Evolutionary conservation across 2,329 filamentous ascomycete species (phyloP).

Genomic region (Fusarium heterosporum): DNA sequence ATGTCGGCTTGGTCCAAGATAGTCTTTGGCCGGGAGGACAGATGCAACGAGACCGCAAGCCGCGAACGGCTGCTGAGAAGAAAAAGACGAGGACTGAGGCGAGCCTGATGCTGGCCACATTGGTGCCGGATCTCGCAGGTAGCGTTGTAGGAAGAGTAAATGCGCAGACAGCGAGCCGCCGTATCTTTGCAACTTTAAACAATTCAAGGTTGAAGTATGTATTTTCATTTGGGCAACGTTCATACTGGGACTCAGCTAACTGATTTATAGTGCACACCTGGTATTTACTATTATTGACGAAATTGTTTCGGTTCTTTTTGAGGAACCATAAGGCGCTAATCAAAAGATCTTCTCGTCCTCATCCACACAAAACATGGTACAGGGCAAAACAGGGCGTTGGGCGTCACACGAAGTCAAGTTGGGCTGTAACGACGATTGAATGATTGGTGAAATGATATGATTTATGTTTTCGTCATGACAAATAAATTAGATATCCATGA

Average conservation of each 20-base stretch:
- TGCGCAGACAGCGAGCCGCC: slow-evolving; percentile 88
- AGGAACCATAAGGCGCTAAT: slow-evolving; percentile 48
- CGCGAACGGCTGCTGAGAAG: slow-evolving; percentile 78
- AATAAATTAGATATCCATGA: slow-evolving; percentile 11
- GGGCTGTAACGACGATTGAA: slow-evolving; percentile 24
- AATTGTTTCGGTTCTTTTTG: slow-evolving; percentile 73
- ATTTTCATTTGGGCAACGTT: not conserved
- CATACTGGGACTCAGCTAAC: slow-evolving; percentile 22
- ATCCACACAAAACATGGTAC: slow-evolving; percentile 33
- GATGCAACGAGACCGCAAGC: slow-evolving; percentile 60
- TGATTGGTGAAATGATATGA: slow-evolving; percentile 27
- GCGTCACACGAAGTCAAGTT: slow-evolving; percentile 37
- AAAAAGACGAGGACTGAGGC: slow-evolving; percentile 86
- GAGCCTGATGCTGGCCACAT: slow-evolving; percentile 85
- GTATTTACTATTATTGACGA: slow-evolving; percentile 79
- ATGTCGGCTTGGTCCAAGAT: slow-evolving; percentile 78
- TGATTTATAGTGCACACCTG: slow-evolving; percentile 68
- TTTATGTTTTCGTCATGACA: slow-evolving; percentile 16
- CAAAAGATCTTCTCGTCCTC: slow-evolving; percentile 9
- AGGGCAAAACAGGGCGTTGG: slow-evolving; percentile 40
- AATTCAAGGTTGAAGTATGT: slow-evolving; percentile 90
- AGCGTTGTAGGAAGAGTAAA: slow-evolving; percentile 94
- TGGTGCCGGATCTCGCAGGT: slow-evolving; percentile 90
- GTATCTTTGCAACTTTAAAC: slow-evolving; percentile 91
- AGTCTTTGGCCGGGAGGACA: slow-evolving; percentile 84